A percentile compares a stretch with the other conserved stretches of the same genome.
Conservation (phyloP, 2,329 filamentous ascomycete genomes). For the Pseudovirgaria hyperparasitica region DNA sequence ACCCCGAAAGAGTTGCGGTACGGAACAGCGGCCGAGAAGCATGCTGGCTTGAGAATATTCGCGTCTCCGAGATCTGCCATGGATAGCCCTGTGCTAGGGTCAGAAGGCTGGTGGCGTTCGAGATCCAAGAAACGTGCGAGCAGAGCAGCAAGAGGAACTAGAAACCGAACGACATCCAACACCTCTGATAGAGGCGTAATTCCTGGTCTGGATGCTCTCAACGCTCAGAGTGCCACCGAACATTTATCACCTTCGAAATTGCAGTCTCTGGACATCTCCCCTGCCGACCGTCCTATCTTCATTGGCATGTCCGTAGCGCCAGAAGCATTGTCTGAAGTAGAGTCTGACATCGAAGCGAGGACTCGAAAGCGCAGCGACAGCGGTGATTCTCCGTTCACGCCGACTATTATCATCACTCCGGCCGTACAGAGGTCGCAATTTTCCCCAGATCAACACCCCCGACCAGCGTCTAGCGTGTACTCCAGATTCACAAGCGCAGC, state of each 20-base stretch:
- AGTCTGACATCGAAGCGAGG: constrained; percentile 16
- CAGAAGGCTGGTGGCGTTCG: too few species aligned
- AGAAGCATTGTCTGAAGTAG: constrained; percentile 32
- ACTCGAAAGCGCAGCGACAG: constrained; percentile 24
- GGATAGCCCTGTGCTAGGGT: too few species aligned
- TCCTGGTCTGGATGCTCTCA: constrained; percentile 2
- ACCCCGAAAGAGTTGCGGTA: too few species aligned
- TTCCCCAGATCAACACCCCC: constrained; percentile 38
- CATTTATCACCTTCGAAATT: constrained; percentile 13
- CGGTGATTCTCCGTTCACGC: constrained; percentile 27
- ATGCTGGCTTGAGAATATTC: too few species aligned
- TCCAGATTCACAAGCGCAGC: constrained; percentile 39
- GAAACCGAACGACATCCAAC: too few species aligned
- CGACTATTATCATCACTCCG: constrained; percentile 41
- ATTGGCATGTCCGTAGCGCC: constrained; percentile 58
- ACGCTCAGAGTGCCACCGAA: neutral
- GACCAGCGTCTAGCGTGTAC: constrained; percentile 47
- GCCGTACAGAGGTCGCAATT: constrained; percentile 40
- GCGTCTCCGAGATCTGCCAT: too few species aligned
- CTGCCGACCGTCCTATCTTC: constrained; percentile 56
- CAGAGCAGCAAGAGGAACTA: too few species aligned
- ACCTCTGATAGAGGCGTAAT: too few species aligned
- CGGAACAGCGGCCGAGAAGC: too few species aligned
- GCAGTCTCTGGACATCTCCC: constrained; percentile 42
- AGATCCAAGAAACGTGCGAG: too few species aligned